A percentile compares a stretch with the other conserved stretches of the same genome.
Conservation (phyloP, 1,284 basidiomycete species). For the Omphalotus olearius region DNA sequence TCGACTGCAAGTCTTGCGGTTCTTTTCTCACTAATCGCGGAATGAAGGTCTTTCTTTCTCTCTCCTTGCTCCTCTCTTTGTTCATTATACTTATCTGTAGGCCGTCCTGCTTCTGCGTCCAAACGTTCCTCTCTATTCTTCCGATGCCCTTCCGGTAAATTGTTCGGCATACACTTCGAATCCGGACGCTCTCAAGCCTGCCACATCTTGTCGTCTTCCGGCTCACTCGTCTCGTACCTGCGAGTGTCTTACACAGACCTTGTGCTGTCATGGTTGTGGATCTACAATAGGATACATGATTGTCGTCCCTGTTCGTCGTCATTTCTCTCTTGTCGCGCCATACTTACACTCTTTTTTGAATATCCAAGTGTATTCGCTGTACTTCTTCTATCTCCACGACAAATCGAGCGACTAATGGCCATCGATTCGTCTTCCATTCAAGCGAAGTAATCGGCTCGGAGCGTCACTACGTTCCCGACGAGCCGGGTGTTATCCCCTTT, state of each 20-base stretch:
- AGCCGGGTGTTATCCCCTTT: conserved; percentile 60
- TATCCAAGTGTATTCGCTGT: conserved; percentile 57
- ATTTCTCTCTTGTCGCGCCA: conserved; percentile 2
- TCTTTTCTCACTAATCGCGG: conserved; percentile 79
- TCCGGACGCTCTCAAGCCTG: conserved; percentile 36
- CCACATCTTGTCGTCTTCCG: conserved; percentile 30
- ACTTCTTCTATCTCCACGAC: conserved; percentile 62
- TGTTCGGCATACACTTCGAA: conserved; percentile 58
- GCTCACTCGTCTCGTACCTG: conserved; percentile 29
- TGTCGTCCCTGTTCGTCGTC: conserved; percentile 47
- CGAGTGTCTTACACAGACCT: conserved; percentile 51
- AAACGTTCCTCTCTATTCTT: conserved; percentile 79
- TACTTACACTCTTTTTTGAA: conserved; percentile 8
- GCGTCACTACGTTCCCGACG: conserved; percentile 64
- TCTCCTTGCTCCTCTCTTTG: conserved; percentile 11
- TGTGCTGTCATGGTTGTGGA: conserved; percentile 83
- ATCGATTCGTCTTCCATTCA: conserved; percentile 86
- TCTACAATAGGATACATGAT: conserved; percentile 75
- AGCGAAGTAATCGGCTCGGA: conserved; percentile 69
- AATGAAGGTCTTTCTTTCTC: conserved; percentile 61
- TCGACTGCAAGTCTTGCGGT: conserved; percentile 73
- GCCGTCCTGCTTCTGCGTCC: conserved; percentile 81
- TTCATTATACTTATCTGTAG: conserved; percentile 30
- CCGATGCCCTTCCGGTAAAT: conserved; percentile 77
- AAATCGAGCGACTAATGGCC: conserved; percentile 76